Conservation (phyloP, 495 filamentous ascomycete species). For the Cryomyces minteri region DNA sequence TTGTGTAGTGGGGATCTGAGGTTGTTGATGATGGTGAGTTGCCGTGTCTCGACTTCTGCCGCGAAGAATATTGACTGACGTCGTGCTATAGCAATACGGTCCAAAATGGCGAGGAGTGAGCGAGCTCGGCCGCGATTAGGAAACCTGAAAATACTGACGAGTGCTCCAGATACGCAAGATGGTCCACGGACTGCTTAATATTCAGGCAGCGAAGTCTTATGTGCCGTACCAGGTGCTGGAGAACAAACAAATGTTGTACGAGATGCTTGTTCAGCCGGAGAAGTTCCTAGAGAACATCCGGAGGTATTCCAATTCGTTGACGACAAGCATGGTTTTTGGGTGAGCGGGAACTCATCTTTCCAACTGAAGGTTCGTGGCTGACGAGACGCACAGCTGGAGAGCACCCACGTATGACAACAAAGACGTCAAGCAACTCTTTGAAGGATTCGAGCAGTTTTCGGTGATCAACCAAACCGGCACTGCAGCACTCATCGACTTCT, state of each 20-base stretch:
- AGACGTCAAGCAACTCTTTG: conserved; percentile 32
- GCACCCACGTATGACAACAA: conserved; percentile 28
- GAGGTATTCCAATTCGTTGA: conserved; percentile 34
- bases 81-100: background rate
- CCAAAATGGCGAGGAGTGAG: background rate
- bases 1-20: conserved; percentile 1
- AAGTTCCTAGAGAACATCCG: conserved; percentile 30
- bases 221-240: conserved; percentile 34
- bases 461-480: conserved; percentile 24
- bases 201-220: conserved; percentile 18
- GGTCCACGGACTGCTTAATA: conserved; percentile 26
- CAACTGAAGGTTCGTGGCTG: background rate
- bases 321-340: conserved; percentile 37
- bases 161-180: conserved; percentile 19
- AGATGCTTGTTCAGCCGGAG: conserved; percentile 6
- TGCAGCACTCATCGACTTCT: conserved; percentile 23
- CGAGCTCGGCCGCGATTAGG: background rate
- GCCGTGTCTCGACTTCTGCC: background rate
- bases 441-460: conserved; percentile 31
- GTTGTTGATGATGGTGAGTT: conserved; percentile 1
- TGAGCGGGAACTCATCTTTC: conserved; percentile 3
- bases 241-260: conserved; percentile 27
- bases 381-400: conserved; percentile 7
- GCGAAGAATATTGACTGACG: background rate
- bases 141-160: background rate